Evolutionary conservation across 1,284 basidiomycete genomes (phyloP), one percentile per base, ranked within the genome.

Genomic region (Ceratobasidium sp.): DNA sequence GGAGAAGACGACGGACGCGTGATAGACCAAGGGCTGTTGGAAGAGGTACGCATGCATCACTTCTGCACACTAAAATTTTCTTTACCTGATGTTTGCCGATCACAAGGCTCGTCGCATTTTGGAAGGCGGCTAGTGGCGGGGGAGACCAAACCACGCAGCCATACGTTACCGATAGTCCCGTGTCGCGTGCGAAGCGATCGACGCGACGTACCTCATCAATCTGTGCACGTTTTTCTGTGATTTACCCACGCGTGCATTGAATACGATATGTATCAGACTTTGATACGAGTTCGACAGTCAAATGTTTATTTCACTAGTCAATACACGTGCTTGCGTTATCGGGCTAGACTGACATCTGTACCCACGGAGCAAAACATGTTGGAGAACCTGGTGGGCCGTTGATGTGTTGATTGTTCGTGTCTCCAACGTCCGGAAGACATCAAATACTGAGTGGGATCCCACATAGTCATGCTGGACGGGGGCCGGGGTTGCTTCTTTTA

Each of bases 1-100:
- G 75, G 75, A 32, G 72, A 73, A 18, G 75, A 75, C 32, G 72
- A 55, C 61, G 43, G 54, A n/a, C 64, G 64, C n/a, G 52, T 69
- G 38, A 55, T 69, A 43, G 64, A 44, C 30, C 50, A 69, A 8
- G 64, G 30, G 16, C 16, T 67, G 61, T 18, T 50, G 54, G 72
- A 67, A 67, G 72, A 67, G 44, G 63, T 58, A 54, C 9, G 64
- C 43, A 41, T 21, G 52, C n/a, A n/a, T 26, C 21, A 23, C 32
- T 23, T 59, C 44, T 44, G 11, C 38, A 35, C 21, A 18, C 14
- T 41, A 38, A 14, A 30, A 44, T 38, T 57, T 18, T 57, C 43
- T 52, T 69, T 26, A 69, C 35, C 63, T 66, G 44, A n/a, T 35
- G 23, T 23, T 44, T 9, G 21, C n/a, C n/a, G n/a, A n/a, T 57